Evolutionary conservation across 1,139 yeast genomes (phyloP).

Genomic region (Pichia sp.): DNA sequence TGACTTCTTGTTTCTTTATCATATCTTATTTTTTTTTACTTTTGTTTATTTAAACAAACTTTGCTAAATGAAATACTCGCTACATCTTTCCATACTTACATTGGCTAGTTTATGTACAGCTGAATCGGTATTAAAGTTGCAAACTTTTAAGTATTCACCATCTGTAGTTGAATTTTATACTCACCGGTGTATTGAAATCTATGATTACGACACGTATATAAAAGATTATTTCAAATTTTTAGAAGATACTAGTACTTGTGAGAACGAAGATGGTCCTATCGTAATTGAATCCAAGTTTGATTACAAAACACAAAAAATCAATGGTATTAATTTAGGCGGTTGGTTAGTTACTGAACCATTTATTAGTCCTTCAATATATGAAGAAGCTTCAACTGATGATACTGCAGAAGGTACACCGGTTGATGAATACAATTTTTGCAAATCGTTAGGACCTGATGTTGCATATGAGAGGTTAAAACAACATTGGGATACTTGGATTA

Average conservation of each 20-base stretch:
- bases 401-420: slow-evolving; percentile 55
- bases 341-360: slow-evolving; percentile 88
- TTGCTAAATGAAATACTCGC: not conserved
- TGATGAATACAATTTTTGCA: slow-evolving; percentile 75
- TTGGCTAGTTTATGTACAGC: not conserved
- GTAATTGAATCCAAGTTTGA: slow-evolving; percentile 27
- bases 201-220: not conserved
- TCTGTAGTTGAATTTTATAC: not conserved
- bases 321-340: slow-evolving; percentile 87
- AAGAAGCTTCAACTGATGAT: slow-evolving; percentile 19
- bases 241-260: not conserved
- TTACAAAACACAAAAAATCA: slow-evolving; percentile 46
- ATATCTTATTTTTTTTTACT: not conserved
- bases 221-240: not conserved
- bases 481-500: slow-evolving; percentile 81
- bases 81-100: not conserved
- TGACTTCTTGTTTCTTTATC: not conserved
- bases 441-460: slow-evolving; percentile 53
- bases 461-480: slow-evolving; percentile 46
- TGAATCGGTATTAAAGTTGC: not conserved
- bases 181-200: not conserved
- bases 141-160: not conserved
- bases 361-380: slow-evolving; percentile 76
- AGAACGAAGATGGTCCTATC: not conserved
- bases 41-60: not conserved